Conservation (phyloP, 768 basidiomycete genomes). For the Pleurotus tuber-regium region DNA sequence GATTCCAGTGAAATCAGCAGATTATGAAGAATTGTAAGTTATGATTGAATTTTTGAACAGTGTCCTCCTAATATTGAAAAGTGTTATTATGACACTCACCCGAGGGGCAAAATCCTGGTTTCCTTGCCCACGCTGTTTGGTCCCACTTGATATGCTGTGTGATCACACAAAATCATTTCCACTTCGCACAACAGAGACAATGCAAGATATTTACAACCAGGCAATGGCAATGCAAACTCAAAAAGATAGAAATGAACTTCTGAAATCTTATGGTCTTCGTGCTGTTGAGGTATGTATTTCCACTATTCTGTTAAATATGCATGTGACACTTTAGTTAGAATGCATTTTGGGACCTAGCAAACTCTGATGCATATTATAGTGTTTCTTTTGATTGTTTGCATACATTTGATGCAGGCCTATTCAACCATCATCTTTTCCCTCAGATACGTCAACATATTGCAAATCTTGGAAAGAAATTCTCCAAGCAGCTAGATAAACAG, state of each 20-base stretch:
- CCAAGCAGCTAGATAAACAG: constrained; percentile 21
- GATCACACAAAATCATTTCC: constrained; percentile 18
- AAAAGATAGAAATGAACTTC: constrained; percentile 4
- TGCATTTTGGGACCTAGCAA: constrained; percentile 33
- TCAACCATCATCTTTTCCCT: constrained; percentile 28
- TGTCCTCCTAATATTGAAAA: constrained; percentile 20
- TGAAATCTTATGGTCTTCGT: constrained; percentile 21
- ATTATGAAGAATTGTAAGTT: constrained; percentile 46
- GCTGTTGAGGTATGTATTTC: constrained; percentile 20
- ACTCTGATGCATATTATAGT: constrained; percentile 31
- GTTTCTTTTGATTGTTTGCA: constrained; percentile 39
- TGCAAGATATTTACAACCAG: constrained; percentile 13
- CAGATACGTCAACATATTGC: constrained; percentile 21
- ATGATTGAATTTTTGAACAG: too few species aligned
- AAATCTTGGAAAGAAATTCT: constrained; percentile 11
- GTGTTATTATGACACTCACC: constrained; percentile 36
- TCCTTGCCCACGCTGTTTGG: constrained; percentile 38
- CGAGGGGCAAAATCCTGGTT: constrained; percentile 22
- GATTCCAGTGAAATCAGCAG: constrained; percentile 37
- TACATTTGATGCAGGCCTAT: constrained; percentile 28
- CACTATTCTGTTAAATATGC: constrained; percentile 2
- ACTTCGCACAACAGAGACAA: constrained; percentile 15
- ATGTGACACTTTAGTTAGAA: constrained; percentile 26
- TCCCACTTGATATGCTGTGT: constrained; percentile 23
- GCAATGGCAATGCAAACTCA: constrained; percentile 10